These are phyloP conservation scores for Plasmodium vivax DNA, from an alignment of 169 alveolate genomes.

Conservation along the genomic window DNA sequence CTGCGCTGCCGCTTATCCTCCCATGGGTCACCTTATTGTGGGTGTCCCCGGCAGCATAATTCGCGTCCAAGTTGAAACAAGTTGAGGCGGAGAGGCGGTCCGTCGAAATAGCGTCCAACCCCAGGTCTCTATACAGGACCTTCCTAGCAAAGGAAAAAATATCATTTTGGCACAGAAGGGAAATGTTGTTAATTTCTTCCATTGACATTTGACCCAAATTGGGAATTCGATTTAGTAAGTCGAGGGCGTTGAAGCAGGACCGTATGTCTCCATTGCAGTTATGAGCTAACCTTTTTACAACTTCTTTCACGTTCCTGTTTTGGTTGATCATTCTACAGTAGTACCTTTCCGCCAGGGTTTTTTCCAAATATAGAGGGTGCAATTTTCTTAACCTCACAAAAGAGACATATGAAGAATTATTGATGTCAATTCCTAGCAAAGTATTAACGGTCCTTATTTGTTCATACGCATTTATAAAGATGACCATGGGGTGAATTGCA, in stretches of 20 bases:
- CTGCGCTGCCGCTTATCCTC: neutral
- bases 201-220: constrained; percentile 32
- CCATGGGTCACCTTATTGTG: neutral
- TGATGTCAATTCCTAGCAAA: constrained; percentile 66
- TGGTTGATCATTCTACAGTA: constrained; percentile 51
- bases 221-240: constrained; percentile 55
- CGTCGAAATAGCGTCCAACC: neutral
- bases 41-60: neutral
- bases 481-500: constrained; percentile 64
- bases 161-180: constrained; percentile 56
- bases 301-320: constrained; percentile 48
- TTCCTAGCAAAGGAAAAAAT: constrained; percentile 60
- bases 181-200: constrained; percentile 26
- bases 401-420: constrained; percentile 59
- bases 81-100: neutral
- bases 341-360: constrained; percentile 41
- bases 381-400: constrained; percentile 68
- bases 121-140: constrained; percentile 20
- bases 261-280: constrained; percentile 76
- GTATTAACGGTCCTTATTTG: constrained; percentile 61
- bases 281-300: constrained; percentile 12
- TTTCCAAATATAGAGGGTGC: constrained; percentile 48
- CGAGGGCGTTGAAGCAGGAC: constrained; percentile 67
- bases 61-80: neutral
- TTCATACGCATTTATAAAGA: constrained; percentile 68